Evolutionary conservation across 768 basidiomycete genomes (phyloP), one percentile per base, ranked within the genome.

Genomic region (Leccinum rimulosum): DNA sequence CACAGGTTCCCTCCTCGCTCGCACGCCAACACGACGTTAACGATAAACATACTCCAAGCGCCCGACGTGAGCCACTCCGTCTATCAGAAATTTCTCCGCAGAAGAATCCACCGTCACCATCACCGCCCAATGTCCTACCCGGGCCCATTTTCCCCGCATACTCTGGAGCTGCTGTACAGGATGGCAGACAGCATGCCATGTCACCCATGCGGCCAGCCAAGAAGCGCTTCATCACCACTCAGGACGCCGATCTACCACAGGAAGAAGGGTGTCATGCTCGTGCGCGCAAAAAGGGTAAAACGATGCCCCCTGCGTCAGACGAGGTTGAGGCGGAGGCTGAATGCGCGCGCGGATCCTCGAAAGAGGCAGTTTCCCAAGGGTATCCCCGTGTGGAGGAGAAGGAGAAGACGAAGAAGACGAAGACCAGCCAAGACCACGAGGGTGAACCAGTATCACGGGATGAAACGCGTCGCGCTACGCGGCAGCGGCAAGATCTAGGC

Each of bases 21-120:
- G 40, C 48, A 55, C 54, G 49, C 33, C 52, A 50, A 53, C 15
- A 27, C 43, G 43, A 45, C 11, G 43, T 45, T 6, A 59, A 53
- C 19, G 33, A 50, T 43, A 49, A 22, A 27, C 2, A 54, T 31
- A 57, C 22, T 28, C 10, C 58, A 10, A 25, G 35, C 30, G 17
- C 31, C 11, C 43, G 55, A 35, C 50, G 57, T 35, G 56, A 56
- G 27, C 73, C 72, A 33, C 66, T 84, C 43, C 81, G 80, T 50
- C 49, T 82, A 61, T 83, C 82, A 43, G 80, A 84, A 65, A 72
- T 84, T 63, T 84, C 84, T 6, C 82, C 82, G 60, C 60, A 62
- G 55, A 74, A 74, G 43, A 45, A 45, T 19, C 11, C 11, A 19
- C 43, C 43, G 10, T 45, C 11, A 19, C 43, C 19, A 68, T 60